phyloP scores from a whole-genome alignment of 352 stramenopile species.

The Globisporangium cederbergense region DNA sequence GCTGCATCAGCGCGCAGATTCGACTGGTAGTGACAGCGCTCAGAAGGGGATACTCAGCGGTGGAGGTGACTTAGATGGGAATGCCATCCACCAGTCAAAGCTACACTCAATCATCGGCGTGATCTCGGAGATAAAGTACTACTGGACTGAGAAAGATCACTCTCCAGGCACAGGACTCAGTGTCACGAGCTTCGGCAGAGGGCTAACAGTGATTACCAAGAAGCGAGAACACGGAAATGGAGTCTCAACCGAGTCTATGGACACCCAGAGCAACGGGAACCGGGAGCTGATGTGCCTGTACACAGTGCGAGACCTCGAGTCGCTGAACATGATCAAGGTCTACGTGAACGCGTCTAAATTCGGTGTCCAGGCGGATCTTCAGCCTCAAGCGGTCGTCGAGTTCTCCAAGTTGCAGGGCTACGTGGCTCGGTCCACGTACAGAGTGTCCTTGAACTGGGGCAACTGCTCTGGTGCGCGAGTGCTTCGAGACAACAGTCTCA shows the following conservation, averaged over 20 bases:
- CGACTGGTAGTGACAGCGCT: not conserved
- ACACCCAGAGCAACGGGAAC: not conserved
- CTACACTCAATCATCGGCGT: slow-evolving; percentile 33
- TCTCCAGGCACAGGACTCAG: slow-evolving; percentile 15
- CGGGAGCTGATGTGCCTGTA: slow-evolving; percentile 28
- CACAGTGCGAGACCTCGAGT: slow-evolving; percentile 39
- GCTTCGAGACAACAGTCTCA: not conserved
- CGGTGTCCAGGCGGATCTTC: slow-evolving; percentile 27
- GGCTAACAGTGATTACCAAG: not conserved
- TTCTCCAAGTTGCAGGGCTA: slow-evolving; percentile 56
- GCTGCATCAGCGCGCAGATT: slow-evolving; percentile 3
- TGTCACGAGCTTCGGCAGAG: not conserved
- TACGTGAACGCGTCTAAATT: slow-evolving; percentile 44
- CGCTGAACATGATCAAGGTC: slow-evolving; percentile 45
- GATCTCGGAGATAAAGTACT: slow-evolving; percentile 30
- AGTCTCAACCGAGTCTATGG: not conserved
- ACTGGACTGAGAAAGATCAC: slow-evolving; percentile 22
- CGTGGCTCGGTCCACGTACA: slow-evolving; percentile 53
- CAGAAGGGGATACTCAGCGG: slow-evolving; percentile 2
- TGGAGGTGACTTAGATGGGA: slow-evolving; percentile 4
- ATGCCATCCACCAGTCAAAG: slow-evolving; percentile 30
- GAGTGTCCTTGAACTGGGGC: slow-evolving; percentile 61
- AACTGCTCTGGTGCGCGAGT: slow-evolving; percentile 24
- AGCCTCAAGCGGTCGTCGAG: slow-evolving; percentile 37
- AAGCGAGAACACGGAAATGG: not conserved